phyloP scores from a whole-genome alignment of 139 green algal species.

The Mychonastes homosphaera region DNA sequence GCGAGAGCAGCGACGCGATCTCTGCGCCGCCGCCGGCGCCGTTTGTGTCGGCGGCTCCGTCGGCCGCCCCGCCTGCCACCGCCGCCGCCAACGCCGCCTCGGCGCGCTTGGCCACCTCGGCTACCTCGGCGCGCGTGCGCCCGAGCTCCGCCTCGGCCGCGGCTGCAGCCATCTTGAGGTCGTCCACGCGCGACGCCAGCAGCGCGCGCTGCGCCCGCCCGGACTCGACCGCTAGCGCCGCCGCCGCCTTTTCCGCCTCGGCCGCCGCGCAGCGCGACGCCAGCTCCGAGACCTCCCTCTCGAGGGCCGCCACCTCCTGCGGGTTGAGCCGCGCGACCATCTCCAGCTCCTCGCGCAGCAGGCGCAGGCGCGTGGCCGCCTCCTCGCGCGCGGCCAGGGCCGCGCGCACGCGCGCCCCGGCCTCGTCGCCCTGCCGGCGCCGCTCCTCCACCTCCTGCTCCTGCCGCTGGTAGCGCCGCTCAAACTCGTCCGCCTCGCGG shows the following conservation, averaged over 20 bases:
- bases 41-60: neutral
- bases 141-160: slow-evolving; percentile 14
- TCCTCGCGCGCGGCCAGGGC: no score
- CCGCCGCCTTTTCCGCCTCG: slow-evolving; percentile 29
- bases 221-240: slow-evolving; percentile 16
- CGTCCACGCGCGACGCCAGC: slow-evolving; percentile 4
- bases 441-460: slow-evolving; percentile 12
- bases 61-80: neutral
- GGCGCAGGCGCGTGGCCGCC: slow-evolving; percentile 26
- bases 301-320: slow-evolving; percentile 18
- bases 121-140: slow-evolving; percentile 10
- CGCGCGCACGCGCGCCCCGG: slow-evolving; percentile 15
- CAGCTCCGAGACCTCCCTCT: slow-evolving; percentile 35
- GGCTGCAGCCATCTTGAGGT: slow-evolving; percentile 16
- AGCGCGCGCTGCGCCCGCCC: slow-evolving; percentile 18
- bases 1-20: slow-evolving; percentile 17
- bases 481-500: slow-evolving; percentile 24
- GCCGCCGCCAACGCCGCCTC: neutral
- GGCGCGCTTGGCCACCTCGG: neutral
- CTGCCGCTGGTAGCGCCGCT: slow-evolving; percentile 33
- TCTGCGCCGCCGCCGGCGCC: neutral
- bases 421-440: neutral
- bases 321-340: slow-evolving; percentile 22
- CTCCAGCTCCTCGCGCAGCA: slow-evolving; percentile 34
- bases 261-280: slow-evolving; percentile 11